Evolutionary conservation across 371 early-diverging fungal genomes (phyloP), one percentile per base, ranked within the genome.

Genomic region (Mortierella sp.): DNA sequence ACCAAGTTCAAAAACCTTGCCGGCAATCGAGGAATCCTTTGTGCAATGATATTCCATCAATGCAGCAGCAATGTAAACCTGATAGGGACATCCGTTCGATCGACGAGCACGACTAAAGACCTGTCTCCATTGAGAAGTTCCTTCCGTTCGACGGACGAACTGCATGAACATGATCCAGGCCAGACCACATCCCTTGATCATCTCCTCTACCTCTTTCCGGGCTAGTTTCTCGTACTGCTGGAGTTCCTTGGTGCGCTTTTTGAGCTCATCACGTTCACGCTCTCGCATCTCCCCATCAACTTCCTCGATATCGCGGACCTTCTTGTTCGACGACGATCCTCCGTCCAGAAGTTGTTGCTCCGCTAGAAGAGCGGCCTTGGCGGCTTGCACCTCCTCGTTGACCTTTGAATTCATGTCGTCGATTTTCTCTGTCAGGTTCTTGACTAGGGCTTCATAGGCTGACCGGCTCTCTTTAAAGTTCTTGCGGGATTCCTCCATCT

Each of bases 1-100:
- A 14, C 95, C 96, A 19, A 93, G 75, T 70, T 95, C 94, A 79
- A 98, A 96, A n/a, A 98, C 89, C 62, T 92, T 92, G 49, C 93
- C 94, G 0, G 97, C 95, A 57, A 97, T 87, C 5, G 67, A 81
- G 0, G 90, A 80, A 60, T 95, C 94, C 79, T 95, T 95, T 64
- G 89, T 94, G 61, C 91, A 88, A 68, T 96, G 93, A 73, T 93
- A 95, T 82, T 98, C 98, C 93, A 97, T 93, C 56, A 95, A 68
- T 4, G 97, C 98, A 28, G 93, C 89, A 0, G 93, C 89, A 23
- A 92, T 91, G 80, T 89, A 96, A 4, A 97, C 86, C 61, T 96
- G 96, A 70, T 92, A 91, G 4, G 94, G 93, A 37, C 90, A 86
- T 49, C 91, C 79, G 5, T 81, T 80, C 12, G 92, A 87, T 52